Percentiles rank a stretch among this genome's conserved stretches.
Evolutionary conservation across 2,329 filamentous ascomycete genomes (phyloP).

Genomic region (Calonectria pauciramosa): DNA sequence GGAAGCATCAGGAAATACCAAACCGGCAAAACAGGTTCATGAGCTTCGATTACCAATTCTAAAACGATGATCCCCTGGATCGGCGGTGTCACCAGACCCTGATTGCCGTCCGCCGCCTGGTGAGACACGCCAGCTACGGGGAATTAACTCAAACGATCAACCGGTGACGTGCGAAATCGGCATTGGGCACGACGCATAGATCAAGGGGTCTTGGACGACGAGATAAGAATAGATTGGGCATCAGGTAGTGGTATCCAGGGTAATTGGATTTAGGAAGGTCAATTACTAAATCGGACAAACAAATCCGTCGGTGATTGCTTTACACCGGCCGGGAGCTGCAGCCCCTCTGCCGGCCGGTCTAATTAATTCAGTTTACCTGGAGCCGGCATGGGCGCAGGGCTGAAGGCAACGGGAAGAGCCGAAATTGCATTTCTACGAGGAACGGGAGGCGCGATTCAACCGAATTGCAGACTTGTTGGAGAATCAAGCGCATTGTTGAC

Average conservation of each 20-base stretch:
- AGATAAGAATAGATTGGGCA: slow-evolving; percentile 13
- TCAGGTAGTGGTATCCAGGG: not conserved
- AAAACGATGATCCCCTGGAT: not conserved
- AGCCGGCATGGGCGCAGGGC: not conserved
- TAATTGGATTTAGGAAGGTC: not conserved
- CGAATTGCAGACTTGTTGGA: not conserved
- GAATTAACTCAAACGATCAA: not conserved
- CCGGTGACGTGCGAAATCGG: slow-evolving; percentile 1
- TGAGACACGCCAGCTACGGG: not conserved
- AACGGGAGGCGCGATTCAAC: not conserved
- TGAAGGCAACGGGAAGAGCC: not conserved
- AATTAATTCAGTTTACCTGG: not conserved
- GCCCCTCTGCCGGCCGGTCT: not conserved
- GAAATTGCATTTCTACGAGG: not conserved
- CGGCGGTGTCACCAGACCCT: not conserved
- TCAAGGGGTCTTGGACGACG: not conserved
- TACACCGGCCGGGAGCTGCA: slow-evolving; percentile 40
- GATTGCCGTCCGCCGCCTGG: not conserved
- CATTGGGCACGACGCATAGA: not conserved
- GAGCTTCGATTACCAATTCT: not conserved
- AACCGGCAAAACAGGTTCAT: not conserved
- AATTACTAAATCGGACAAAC: slow-evolving; percentile 8
- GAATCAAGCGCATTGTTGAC: not conserved
- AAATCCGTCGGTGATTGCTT: not conserved
- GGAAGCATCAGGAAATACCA: not conserved